Evolutionary conservation across 345 rosid species (phyloP).

Genomic region (Citropsis articulata): DNA sequence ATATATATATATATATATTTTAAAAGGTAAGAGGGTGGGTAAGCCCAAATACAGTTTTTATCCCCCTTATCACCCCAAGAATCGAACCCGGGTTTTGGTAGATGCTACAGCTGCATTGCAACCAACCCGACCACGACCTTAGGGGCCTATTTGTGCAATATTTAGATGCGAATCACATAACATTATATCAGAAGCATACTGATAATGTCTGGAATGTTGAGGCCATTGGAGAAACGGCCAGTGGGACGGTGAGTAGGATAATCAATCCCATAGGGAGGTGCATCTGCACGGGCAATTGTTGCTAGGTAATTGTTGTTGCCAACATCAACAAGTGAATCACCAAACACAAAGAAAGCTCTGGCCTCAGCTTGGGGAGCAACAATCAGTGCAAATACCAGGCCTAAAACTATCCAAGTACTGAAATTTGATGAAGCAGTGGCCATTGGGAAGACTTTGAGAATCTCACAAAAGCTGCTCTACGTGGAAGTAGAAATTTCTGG

Average conservation of each 20-base stretch:
- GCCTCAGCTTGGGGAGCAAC: slow-evolving; percentile 24
- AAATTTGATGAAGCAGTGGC: not conserved
- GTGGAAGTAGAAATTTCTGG: not conserved
- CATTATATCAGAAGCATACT: slow-evolving; percentile 26
- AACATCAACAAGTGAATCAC: slow-evolving; percentile 71
- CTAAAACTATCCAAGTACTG: slow-evolving; percentile 11
- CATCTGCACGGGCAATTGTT: slow-evolving; percentile 69
- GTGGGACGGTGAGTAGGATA: slow-evolving; percentile 55
- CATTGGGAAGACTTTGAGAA: slow-evolving; percentile 14
- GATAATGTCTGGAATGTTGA: slow-evolving; percentile 67
- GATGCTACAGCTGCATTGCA: no score
- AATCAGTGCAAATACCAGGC: slow-evolving; percentile 5
- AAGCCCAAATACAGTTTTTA: no score
- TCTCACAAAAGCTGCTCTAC: not conserved
- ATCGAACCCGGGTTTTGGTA: no score
- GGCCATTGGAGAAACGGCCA: slow-evolving; percentile 74
- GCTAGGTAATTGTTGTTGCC: slow-evolving; percentile 71
- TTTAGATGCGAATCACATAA: not conserved
- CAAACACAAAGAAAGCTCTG: slow-evolving; percentile 66
- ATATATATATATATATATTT: no score
- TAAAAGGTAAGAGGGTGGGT: no score
- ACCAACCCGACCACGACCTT: no score
- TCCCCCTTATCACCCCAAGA: no score
- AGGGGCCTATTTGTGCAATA: not conserved
- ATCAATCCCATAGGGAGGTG: slow-evolving; percentile 72